Base-by-base conservation (phyloP, 1,284 basidiomycete species). In the Cutaneotrichosporon spelunceum region DNA sequence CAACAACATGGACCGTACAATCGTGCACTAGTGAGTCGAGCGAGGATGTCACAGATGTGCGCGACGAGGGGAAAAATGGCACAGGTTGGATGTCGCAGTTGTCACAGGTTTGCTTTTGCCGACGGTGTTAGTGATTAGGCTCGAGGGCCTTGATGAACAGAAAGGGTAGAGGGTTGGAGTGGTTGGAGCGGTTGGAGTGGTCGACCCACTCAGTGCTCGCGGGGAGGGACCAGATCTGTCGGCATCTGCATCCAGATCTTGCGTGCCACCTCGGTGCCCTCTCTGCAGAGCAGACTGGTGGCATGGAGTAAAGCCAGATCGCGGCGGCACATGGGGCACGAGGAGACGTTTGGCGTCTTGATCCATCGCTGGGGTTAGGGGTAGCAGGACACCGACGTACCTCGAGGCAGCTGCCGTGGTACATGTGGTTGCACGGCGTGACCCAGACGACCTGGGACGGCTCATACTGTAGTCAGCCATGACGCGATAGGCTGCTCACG, bases 341-440 rank as follows among this genome's bases (percentile, higher is more conserved):
- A 72, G 8, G 69, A 67, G 1, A 66, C 67, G n/a, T 66, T 68
- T 4, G 73, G 72, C 3, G 66, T 71, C 16, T 62, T 53, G 36
- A 72, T 59, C 74, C 74, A 76, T n/a, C 66, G 68, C 73, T 75
- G 57, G 3, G 13, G 44, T 63, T 36, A n/a, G 49, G 21, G 47
- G 13, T 1, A 10, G 13, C 29, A 27, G 2, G 34, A 24, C 16
- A 14, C 13, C 0, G 8, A 69, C 74, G 69, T 39, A 74, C 73
- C 11, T 66, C 65, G 1, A 77, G 66, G 54, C 75, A 75, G 9
- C 59, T 53, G 13, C 68, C 55, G 54, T 77, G 75, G 64, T 73
- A 77, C 73, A 77, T 75, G 67, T 77, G 75, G 45, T 71, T 69
- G 61, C 75, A 77, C 0, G 75, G 72, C 11, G 75, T 77, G 16